phyloP scores from a whole-genome alignment of 2,329 filamentous ascomycete genomes.

The Cladophialophora yegresii region DNA sequence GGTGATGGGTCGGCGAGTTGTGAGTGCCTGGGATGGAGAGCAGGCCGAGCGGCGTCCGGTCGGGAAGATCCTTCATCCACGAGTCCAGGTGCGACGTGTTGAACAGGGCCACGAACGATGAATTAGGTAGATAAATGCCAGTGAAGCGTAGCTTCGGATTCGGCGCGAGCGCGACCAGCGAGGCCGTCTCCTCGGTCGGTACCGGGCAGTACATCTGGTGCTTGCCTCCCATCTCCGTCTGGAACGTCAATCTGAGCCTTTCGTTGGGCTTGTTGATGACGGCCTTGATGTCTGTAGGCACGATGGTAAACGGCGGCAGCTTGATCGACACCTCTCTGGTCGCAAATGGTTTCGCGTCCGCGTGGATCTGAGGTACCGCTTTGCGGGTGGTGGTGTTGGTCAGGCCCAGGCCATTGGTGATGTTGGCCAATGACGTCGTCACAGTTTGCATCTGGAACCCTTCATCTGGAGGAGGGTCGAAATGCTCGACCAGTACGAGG shows the following conservation, averaged over 20 bases:
- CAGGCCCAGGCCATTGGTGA: slow-evolving; percentile 53
- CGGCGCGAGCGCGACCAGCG: slow-evolving; percentile 60
- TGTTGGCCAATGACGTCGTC: slow-evolving; percentile 42
- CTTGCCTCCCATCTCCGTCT: slow-evolving; percentile 59
- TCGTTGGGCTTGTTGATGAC: slow-evolving; percentile 62
- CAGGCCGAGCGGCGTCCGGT: slow-evolving; percentile 71
- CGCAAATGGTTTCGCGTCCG: slow-evolving; percentile 63
- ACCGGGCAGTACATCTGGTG: slow-evolving; percentile 76
- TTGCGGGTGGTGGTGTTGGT: slow-evolving; percentile 49
- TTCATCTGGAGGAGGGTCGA: slow-evolving; percentile 53
- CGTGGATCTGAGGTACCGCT: slow-evolving; percentile 48
- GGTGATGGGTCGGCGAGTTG: slow-evolving; percentile 84
- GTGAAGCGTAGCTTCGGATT: slow-evolving; percentile 62
- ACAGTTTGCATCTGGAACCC: slow-evolving; percentile 38
- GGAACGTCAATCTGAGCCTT: slow-evolving; percentile 72
- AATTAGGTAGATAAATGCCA: slow-evolving; percentile 63
- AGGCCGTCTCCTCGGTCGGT: slow-evolving; percentile 56
- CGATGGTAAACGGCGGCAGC: slow-evolving; percentile 68
- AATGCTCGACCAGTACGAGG: slow-evolving; percentile 73
- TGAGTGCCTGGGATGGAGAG: slow-evolving; percentile 94
- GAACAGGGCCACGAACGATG: slow-evolving; percentile 63
- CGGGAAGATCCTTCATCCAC: slow-evolving; percentile 80
- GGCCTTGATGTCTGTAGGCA: slow-evolving; percentile 62
- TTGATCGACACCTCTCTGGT: slow-evolving; percentile 64
- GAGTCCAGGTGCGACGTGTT: slow-evolving; percentile 67